These are phyloP conservation scores for Phytopythium chamaehyphon DNA, from an alignment of 352 stramenopile genomes.

Conservation along the genomic window DNA sequence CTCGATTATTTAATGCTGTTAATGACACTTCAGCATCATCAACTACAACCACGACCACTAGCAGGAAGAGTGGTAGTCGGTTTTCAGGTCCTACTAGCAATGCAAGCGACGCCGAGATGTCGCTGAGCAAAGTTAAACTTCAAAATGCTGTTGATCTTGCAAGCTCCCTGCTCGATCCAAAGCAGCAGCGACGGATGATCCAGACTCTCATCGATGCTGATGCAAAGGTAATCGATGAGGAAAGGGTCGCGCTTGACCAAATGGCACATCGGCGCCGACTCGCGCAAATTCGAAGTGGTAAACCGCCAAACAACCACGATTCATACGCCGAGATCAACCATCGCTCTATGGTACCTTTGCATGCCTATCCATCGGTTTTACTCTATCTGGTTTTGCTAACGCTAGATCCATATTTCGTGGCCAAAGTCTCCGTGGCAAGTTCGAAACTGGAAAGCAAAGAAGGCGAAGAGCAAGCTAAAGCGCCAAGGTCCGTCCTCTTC, in stretches of 20 bases:
- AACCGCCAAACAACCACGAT: constrained; percentile 13
- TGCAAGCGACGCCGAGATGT: constrained; percentile 19
- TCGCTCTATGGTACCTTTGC: not conserved
- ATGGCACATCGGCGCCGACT: constrained; percentile 55
- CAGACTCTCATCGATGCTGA: constrained; percentile 68
- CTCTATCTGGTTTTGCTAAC: too few relatives aligned
- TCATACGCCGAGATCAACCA: not conserved
- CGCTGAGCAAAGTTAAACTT: constrained; percentile 62
- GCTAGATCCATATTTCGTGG: not conserved
- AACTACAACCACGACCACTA: not conserved
- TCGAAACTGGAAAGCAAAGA: constrained; percentile 52
- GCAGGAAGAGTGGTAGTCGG: not conserved
- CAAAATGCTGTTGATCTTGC: constrained; percentile 67
- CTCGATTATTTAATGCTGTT: constrained; percentile 18
- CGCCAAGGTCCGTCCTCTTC: not conserved
- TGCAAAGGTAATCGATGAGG: constrained; percentile 59
- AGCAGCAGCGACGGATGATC: constrained; percentile 65
- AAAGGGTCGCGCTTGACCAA: constrained; percentile 53
- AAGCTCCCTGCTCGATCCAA: constrained; percentile 38
- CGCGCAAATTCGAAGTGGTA: constrained; percentile 19
- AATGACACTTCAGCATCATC: not conserved
- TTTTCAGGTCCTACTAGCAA: constrained; percentile 1
- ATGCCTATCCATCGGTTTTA: too few relatives aligned
- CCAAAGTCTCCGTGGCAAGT: constrained; percentile 68
- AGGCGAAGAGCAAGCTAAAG: constrained; percentile 10